These are phyloP conservation scores for Theileria luwenshuni DNA, from an alignment of 169 alveolate species.

Conservation along the genomic window DNA sequence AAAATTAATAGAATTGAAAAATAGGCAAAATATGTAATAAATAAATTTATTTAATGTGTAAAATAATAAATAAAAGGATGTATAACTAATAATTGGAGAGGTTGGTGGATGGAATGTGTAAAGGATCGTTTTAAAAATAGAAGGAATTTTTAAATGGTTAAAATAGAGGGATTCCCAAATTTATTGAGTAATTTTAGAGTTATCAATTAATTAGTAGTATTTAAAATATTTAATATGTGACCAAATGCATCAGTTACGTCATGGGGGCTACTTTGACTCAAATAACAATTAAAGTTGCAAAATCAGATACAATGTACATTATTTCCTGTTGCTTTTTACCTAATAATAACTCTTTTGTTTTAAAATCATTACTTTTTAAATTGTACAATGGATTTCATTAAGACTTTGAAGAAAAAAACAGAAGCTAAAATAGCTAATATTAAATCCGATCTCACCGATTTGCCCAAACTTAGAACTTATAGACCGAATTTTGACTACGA, in stretches of 20 bases:
- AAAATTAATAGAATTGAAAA: background rate
- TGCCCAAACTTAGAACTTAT: background rate
- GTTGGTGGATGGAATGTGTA: no score
- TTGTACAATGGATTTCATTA: slow-evolving; percentile 61
- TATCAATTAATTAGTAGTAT: no score
- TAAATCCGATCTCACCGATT: slow-evolving; percentile 9
- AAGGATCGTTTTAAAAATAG: no score
- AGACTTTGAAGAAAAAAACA: slow-evolving; percentile 30
- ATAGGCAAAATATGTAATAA: background rate
- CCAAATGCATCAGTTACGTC: no score
- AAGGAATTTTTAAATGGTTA: no score
- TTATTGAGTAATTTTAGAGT: no score
- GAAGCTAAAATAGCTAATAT: slow-evolving; percentile 19
- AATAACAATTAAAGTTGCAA: no score
- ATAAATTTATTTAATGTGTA: background rate
- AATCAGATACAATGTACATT: no score
- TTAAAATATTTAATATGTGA: slow-evolving; percentile 1
- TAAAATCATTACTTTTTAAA: background rate
- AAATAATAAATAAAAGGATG: no score
- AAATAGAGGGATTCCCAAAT: no score
- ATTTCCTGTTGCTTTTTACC: background rate
- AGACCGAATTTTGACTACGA: slow-evolving; percentile 21
- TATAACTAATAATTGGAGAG: no score
- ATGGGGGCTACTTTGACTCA: no score
- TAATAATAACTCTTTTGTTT: background rate